phyloP scores from a whole-genome alignment of 2,329 filamentous ascomycete species.

The Aspergillus awamori region DNA sequence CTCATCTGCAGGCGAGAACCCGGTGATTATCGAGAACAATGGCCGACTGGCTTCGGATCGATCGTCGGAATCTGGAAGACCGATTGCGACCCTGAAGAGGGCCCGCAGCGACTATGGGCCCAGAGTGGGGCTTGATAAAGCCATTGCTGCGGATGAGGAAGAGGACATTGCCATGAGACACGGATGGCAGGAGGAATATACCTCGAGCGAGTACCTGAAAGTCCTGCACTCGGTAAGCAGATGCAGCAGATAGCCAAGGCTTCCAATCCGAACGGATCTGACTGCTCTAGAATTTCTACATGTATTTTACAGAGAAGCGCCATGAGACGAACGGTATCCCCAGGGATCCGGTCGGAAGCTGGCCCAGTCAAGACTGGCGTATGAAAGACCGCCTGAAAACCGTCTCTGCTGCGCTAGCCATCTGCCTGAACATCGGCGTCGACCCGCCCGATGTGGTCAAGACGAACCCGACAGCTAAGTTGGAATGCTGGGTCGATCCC shows the following conservation, averaged over 20 bases:
- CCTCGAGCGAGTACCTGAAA: constrained; percentile 85
- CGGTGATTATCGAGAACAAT: constrained; percentile 25
- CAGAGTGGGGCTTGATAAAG: constrained; percentile 35
- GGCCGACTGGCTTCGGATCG: constrained; percentile 33
- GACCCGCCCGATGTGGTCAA: constrained; percentile 97
- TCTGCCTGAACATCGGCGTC: constrained; percentile 96
- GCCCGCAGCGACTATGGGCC: constrained; percentile 59
- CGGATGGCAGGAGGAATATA: constrained; percentile 90
- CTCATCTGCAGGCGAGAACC: constrained; percentile 36
- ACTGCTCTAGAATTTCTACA: constrained; percentile 83
- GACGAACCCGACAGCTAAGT: constrained; percentile 86
- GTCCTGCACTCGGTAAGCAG: constrained; percentile 73
- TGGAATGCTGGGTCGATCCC: constrained; percentile 97
- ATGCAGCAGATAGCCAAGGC: neutral
- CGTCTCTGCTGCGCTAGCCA: constrained; percentile 87
- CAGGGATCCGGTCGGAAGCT: constrained; percentile 58
- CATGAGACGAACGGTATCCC: constrained; percentile 93
- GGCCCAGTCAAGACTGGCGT: constrained; percentile 84
- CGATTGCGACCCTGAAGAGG: constrained; percentile 47
- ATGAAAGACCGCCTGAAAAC: constrained; percentile 97
- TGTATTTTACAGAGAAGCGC: constrained; percentile 98
- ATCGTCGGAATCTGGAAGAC: constrained; percentile 36
- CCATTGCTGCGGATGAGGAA: constrained; percentile 46
- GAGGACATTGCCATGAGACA: constrained; percentile 68
- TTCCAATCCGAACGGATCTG: constrained; percentile 8